phyloP scores from a whole-genome alignment of 176 grass and related monocot species.

The Triticum turgidum region DNA sequence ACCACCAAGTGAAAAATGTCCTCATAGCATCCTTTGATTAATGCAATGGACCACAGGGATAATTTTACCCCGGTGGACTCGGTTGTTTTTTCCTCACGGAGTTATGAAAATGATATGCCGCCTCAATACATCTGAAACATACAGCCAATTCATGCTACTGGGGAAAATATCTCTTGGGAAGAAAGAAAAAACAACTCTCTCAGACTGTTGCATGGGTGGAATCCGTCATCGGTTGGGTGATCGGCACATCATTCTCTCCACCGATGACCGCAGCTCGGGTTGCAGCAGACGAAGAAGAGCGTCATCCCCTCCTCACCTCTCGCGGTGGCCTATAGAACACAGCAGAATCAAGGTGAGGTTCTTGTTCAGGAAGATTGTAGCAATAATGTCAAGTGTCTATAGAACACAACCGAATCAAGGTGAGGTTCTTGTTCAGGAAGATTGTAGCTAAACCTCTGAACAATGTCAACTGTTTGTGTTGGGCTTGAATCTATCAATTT shows the following conservation, averaged over 20 bases:
- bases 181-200: slow-evolving; percentile 20
- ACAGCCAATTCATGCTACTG: slow-evolving; percentile 26
- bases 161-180: background rate
- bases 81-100: slow-evolving; percentile 7
- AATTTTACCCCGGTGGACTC: background rate
- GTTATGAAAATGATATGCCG: background rate
- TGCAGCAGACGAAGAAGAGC: slow-evolving; percentile 87
- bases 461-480: background rate
- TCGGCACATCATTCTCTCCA: slow-evolving; percentile 73
- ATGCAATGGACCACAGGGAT: background rate
- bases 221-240: background rate
- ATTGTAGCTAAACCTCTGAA: background rate
- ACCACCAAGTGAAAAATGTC: background rate
- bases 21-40: background rate
- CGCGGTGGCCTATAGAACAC: slow-evolving; percentile 53
- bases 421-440: background rate
- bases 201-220: background rate
- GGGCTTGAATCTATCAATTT: background rate
- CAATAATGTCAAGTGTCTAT: background rate
- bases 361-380: background rate
- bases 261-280: slow-evolving; percentile 69
- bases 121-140: slow-evolving; percentile 9
- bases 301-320: slow-evolving; percentile 87
- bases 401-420: background rate
- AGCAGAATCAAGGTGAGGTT: background rate